phyloP scores from a whole-genome alignment of 768 basidiomycete genomes.

The Mycena rosella region DNA sequence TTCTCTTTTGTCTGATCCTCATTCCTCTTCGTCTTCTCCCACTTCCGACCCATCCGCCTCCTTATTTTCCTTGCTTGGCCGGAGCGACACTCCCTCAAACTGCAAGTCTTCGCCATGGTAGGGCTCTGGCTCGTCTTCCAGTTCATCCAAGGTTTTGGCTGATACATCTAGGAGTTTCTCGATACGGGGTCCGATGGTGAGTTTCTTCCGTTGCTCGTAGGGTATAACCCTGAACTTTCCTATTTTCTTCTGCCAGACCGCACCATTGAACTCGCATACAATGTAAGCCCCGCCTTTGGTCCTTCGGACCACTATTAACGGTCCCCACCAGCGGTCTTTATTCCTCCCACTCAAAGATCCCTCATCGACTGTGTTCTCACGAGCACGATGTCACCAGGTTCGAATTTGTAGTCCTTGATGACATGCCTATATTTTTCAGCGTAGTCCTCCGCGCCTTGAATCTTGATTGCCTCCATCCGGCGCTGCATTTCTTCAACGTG shows the following conservation, averaged over 20 bases:
- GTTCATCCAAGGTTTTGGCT: not conserved
- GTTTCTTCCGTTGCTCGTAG: conserved; percentile 18
- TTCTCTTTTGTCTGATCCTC: not conserved
- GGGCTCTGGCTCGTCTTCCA: conserved; percentile 4
- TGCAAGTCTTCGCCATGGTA: conserved; percentile 11
- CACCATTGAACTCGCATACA: conserved; percentile 29
- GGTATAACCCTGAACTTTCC: conserved; percentile 27
- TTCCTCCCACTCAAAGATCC: conserved; percentile 36
- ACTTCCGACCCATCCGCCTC: too few species aligned
- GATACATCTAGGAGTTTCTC: conserved; percentile 24
- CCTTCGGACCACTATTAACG: conserved; percentile 37
- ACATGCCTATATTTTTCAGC: conserved; percentile 35
- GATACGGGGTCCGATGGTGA: conserved; percentile 5
- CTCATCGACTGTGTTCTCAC: conserved; percentile 38
- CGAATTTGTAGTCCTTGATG: conserved; percentile 33
- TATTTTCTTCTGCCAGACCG: conserved; percentile 24
- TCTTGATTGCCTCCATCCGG: conserved; percentile 27
- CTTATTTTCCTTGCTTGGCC: not conserved
- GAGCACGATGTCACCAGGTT: conserved; percentile 42
- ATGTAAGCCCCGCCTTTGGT: conserved; percentile 31
- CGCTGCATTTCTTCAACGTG: conserved; percentile 37
- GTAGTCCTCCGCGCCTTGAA: conserved; percentile 31
- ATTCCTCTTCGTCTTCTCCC: not conserved
- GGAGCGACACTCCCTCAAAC: not conserved
- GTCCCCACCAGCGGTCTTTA: conserved; percentile 41